Evolutionary conservation across 2,329 filamentous ascomycete species (phyloP).

Genomic region (Dothistroma septosporum): DNA sequence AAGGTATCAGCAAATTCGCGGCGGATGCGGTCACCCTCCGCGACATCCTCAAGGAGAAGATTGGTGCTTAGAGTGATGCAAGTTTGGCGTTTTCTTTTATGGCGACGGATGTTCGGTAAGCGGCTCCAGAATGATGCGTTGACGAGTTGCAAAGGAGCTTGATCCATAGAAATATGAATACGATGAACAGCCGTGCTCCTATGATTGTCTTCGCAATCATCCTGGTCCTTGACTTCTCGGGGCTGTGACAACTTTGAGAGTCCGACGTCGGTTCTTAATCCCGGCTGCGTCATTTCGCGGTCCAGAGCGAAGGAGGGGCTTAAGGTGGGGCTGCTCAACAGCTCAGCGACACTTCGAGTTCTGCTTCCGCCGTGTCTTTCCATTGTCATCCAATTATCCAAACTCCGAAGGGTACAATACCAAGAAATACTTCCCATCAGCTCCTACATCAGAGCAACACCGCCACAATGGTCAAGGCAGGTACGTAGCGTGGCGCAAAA

Average conservation of each 20-base stretch:
- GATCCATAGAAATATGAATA: neutral
- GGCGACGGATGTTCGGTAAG: slow-evolving; percentile 6
- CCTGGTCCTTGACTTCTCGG: neutral
- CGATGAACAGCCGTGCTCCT: neutral
- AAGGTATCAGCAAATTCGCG: slow-evolving; percentile 99
- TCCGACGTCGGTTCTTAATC: neutral
- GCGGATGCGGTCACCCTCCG: slow-evolving; percentile 93
- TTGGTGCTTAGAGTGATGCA: slow-evolving; percentile 39
- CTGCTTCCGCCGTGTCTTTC: neutral
- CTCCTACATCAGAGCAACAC: slow-evolving; percentile 39
- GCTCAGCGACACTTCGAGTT: neutral
- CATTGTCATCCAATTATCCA: slow-evolving; percentile 4
- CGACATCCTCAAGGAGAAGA: slow-evolving; percentile 84
- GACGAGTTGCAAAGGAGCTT: neutral
- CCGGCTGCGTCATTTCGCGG: neutral
- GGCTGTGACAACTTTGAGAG: neutral
- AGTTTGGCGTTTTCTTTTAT: slow-evolving; percentile 3
- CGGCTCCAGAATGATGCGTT: slow-evolving; percentile 7
- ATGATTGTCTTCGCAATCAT: neutral
- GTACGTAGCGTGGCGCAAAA: slow-evolving; percentile 53
- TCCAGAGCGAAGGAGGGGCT: slow-evolving; percentile 3
- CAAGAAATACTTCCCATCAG: slow-evolving; percentile 13
- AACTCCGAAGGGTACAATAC: slow-evolving; percentile 6
- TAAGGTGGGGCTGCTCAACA: neutral
- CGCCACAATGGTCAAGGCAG: slow-evolving; percentile 97